phyloP scores from a whole-genome alignment of 805 yeast genomes.

The Metschnikowia drakensbergensis region DNA sequence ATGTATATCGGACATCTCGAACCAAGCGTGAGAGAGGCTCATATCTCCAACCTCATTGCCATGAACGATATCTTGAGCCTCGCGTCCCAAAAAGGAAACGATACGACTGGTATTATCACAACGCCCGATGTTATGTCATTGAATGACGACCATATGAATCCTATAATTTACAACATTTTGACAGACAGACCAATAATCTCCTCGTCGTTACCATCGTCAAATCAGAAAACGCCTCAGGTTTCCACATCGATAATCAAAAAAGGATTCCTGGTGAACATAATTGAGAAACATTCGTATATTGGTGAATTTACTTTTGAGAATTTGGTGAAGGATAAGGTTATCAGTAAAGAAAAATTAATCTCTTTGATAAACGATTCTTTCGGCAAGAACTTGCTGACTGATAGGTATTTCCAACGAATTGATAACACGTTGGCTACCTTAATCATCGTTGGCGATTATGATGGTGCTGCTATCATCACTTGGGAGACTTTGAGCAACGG shows the following conservation, averaged over 20 bases:
- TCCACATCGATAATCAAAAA: constrained; percentile 76
- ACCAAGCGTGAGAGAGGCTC: constrained; percentile 47
- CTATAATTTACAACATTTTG: constrained; percentile 81
- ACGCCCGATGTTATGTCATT: constrained; percentile 72
- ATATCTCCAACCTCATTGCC: constrained; percentile 60
- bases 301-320: constrained; percentile 39
- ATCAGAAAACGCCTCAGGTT: constrained; percentile 52
- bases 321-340: constrained; percentile 32
- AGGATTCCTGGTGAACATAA: constrained; percentile 59
- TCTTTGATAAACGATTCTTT: constrained; percentile 75
- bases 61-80: constrained; percentile 55
- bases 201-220: constrained; percentile 75
- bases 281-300: constrained; percentile 27
- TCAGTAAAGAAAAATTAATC: constrained; percentile 58
- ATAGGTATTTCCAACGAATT: constrained; percentile 65
- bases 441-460: constrained; percentile 89
- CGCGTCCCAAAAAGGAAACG: constrained; percentile 45
- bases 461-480: constrained; percentile 90
- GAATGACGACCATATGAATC: constrained; percentile 58
- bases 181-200: constrained; percentile 91
- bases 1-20: constrained; percentile 53
- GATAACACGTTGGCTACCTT: constrained; percentile 66
- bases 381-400: constrained; percentile 58
- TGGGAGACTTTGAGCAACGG: constrained; percentile 50
- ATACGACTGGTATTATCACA: constrained; percentile 79